Base-by-base conservation (phyloP, 345 rosid genomes). In the Clarkia xantiana region DNA sequence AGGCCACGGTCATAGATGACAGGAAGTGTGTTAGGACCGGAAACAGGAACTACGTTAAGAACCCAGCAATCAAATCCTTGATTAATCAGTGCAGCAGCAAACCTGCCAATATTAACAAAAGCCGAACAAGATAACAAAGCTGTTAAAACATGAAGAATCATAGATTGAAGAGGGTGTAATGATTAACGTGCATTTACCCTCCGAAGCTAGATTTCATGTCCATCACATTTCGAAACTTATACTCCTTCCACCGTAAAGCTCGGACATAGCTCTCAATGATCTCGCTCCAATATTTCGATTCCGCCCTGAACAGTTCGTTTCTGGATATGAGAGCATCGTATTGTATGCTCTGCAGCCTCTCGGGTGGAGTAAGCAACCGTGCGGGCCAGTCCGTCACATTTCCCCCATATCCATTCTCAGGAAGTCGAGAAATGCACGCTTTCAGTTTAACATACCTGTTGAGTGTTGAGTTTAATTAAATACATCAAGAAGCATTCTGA, bases 201-300 rank as follows among this genome's bases (percentile, higher is more conserved):
- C 96, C 98, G 74, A 68, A 91, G 73, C 90, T 76, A 53, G 96
- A 94, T 74, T 64, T 86, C 96, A 91, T 87, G 75, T 91, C 98
- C 79, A 91, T 19, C n/a, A 91, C 87, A 65, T 91, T 91, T 84
- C 96, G 76, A n/a, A 86, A 62, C 57, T 70, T 84, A 51, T 75
- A 56, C 64, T 80, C 71, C 77, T 79, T 82, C 98, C 98, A 87
- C 17, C 73, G 82, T 56, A 84, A 72, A 57, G 69, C 79, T 23
- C 83, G 78, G 18, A 84, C 78, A 65, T 80, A 91, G 67, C 90
- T 69, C 45, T 67, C 66, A 58, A 91, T 69, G 60, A 70, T 87
- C 59, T 82, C 95, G n/a, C 58, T 63, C 98, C 98, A 91, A 71
- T 80, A 91, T 62, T 80, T 86, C 36, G 75, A 73, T 68, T 91